Base-by-base conservation (phyloP, 1,284 basidiomycete species). In the Naganishia sp. region DNA sequence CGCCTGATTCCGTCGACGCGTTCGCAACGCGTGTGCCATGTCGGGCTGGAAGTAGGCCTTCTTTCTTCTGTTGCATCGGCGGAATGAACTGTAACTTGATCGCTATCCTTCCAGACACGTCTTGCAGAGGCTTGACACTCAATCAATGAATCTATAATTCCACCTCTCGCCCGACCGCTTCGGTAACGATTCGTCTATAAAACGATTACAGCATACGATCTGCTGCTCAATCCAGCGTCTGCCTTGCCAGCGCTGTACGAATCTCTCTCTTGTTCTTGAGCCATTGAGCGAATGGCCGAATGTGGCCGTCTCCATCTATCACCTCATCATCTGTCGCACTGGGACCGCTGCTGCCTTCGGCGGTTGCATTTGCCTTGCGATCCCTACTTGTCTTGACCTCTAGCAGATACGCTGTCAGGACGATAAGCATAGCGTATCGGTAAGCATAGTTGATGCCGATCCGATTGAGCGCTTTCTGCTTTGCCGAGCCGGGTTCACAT, bases 331-430 rank as follows among this genome's bases (percentile, higher is more conserved):
- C 72, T 1, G 73, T 68, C 10, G 28, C 58, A 15, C 23, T n/a
- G 11, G 32, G 32, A 6, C 42, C 35, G n/a, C 11, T 10, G 17
- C 18, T 51, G 42, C 17, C 42, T 21, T 11, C 51, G 28, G 23
- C 25, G 10, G 13, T 23, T 51, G 21, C 35, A 4, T 15, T 28
- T 21, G 46, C 47, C 21, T n/a, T 13, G 55, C 55, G 25, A 54
- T 73, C 23, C 6, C 75, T 81, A 52, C 77, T 76, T 39, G 81
- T 75, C 57, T 78, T 79, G 75, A 83, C 85, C 79, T 97, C 95
- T 63, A 99, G 86, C 71, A 99, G 82, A 78, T 96, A 99, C 78
- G 96, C 94, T 32, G 96, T 90, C 70, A 99, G 92, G 7, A 93
- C 92, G 72, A 99, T 96, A 53, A 98, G 82, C 7, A 91, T 89